Evolutionary conservation across 2,329 filamentous ascomycete genomes (phyloP), one percentile per base, ranked within the genome.

Genomic region (Canariomyces notabilis): DNA sequence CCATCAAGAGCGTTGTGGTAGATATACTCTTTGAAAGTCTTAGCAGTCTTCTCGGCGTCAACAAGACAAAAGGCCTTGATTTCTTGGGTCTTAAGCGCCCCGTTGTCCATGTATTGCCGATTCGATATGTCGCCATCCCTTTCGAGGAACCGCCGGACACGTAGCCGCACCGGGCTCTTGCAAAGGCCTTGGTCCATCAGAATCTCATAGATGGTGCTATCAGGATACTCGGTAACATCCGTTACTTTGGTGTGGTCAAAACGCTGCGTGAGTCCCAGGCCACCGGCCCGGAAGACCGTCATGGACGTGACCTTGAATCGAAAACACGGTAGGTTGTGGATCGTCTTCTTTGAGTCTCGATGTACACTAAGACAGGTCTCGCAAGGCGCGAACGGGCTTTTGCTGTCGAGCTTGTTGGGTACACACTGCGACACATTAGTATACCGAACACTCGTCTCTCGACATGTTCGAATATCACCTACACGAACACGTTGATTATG

Each of bases 311-410:
- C 59, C 50, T 70, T 72, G 51, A 62, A 66, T 11, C 74, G 67
- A 12, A 65, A 56, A 46, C 75, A 78, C 0, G 65, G 64, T 4
- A 71, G 56, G 19, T 63, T 60, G 44, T 76, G 73, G 5, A 76
- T 67, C 2, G 71, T 69, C 51, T 73, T 77, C 32, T 68, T 69
- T 0, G 72, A 74, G 1, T 62, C 62, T 21, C 56, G 60, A 9
- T 62, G 59, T 3, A 73, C 63, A 1, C 53, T 56, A 6, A 57
- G 49, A 50, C 74, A 77, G 2, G 66, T 67, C 2, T 60, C 8
- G 55, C 74, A 77, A 5, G 61, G 50, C 7, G 45, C 48, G 2
- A 50, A 43, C 15, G 51, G 57, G 40, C 29, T 41, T n/a, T 12
- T 36, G 12, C 59, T 61, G 15, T 62, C 34, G 12, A 52, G 47